These are phyloP conservation scores for Arthrinium phaeospermum DNA, from an alignment of 2,329 filamentous ascomycete genomes.

Conservation along the genomic window DNA sequence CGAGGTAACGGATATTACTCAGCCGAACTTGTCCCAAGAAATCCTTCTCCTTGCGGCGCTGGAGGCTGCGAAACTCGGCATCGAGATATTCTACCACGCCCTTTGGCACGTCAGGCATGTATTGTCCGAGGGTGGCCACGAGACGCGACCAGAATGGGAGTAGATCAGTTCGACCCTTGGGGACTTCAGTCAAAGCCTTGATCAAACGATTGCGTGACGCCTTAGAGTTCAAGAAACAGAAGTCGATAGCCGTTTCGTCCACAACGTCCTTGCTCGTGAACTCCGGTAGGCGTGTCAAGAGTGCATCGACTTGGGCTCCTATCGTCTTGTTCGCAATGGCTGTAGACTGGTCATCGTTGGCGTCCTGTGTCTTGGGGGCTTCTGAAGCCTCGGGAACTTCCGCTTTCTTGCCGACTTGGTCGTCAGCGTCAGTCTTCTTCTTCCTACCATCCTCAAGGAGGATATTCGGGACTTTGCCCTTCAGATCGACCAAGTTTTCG, in stretches of 20 bases:
- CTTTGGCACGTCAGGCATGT: constrained; percentile 93
- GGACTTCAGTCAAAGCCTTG: constrained; percentile 92
- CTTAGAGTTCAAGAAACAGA: constrained; percentile 98
- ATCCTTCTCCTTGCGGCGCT: constrained; percentile 96
- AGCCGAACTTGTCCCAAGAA: constrained; percentile 93
- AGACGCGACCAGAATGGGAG: constrained; percentile 91
- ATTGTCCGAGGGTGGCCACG: constrained; percentile 89
- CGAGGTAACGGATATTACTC: constrained; percentile 95
- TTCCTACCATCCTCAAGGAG: constrained; percentile 94
- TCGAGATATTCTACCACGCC: constrained; percentile 91
- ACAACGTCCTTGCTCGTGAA: constrained; percentile 89
- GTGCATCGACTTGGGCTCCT: constrained; percentile 91
- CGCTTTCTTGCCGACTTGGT: constrained; percentile 78
- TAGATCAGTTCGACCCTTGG: constrained; percentile 90
- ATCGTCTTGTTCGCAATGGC: constrained; percentile 97
- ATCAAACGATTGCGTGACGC: constrained; percentile 93
- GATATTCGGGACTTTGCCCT: constrained; percentile 93
- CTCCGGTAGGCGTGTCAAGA: constrained; percentile 87
- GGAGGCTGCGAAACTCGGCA: constrained; percentile 94
- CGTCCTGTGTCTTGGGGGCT: constrained; percentile 54
- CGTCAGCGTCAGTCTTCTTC: constrained; percentile 83
- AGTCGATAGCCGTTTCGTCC: constrained; percentile 92
- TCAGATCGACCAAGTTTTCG: constrained; percentile 93
- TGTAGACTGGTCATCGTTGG: constrained; percentile 83
- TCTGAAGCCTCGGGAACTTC: constrained; percentile 60